Conservation (phyloP, 1,284 basidiomycete species). For the Trametes versicolor region DNA sequence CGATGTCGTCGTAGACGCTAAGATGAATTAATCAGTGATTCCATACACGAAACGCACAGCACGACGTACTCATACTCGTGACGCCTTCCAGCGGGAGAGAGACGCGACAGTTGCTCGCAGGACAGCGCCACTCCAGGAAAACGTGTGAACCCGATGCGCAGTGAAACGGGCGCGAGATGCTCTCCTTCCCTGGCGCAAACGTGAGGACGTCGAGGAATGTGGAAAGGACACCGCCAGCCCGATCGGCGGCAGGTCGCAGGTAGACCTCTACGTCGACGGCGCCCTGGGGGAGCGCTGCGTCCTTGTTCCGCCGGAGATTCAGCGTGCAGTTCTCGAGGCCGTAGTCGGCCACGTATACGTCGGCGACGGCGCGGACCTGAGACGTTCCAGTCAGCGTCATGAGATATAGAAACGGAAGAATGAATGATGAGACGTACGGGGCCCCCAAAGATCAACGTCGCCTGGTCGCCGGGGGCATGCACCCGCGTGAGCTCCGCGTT, state of each 20-base stretch:
- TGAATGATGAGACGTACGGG: neutral
- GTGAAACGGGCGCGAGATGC: constrained; percentile 13
- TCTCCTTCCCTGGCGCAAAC: constrained; percentile 9
- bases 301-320: neutral
- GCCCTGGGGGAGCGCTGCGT: neutral
- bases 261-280: constrained; percentile 5
- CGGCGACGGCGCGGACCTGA: constrained; percentile 5
- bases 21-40: neutral
- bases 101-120: neutral
- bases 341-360: constrained; percentile 1
- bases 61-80: constrained; percentile 11
- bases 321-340: constrained; percentile 12
- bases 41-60: neutral
- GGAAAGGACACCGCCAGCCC: neutral
- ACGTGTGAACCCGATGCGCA: constrained; percentile 10
- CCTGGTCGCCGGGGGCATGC: constrained; percentile 6
- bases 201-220: constrained; percentile 10
- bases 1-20: constrained; percentile 7
- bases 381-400: neutral
- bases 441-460: constrained; percentile 1
- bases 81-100: constrained; percentile 7
- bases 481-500: neutral
- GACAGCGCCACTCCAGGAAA: constrained; percentile 16
- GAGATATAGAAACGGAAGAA: neutral
- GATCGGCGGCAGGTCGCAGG: neutral